phyloP scores from a whole-genome alignment of 2,329 filamentous ascomycete species.

The Botrytis cinerea region DNA sequence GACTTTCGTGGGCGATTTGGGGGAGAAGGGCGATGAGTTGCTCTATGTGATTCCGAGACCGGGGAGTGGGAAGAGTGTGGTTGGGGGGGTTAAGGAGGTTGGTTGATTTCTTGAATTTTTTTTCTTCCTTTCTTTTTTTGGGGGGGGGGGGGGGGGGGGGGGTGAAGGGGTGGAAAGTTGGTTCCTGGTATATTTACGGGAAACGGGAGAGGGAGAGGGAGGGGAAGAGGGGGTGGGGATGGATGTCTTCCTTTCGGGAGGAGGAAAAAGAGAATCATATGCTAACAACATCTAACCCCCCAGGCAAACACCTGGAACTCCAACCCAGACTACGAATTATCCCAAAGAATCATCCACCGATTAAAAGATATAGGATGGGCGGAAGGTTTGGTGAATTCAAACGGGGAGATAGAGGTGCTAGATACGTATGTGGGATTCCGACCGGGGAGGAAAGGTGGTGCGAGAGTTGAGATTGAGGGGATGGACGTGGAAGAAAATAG shows the following conservation, averaged over 20 bases:
- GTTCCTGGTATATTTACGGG: not conserved
- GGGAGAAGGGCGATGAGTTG: not conserved
- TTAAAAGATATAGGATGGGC: not conserved
- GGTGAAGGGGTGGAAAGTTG: not conserved
- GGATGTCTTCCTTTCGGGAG: not conserved
- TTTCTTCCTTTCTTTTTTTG: conserved; percentile 29
- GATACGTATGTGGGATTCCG: conserved; percentile 1
- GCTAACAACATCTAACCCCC: not conserved
- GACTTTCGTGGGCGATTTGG: not conserved
- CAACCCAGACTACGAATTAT: not conserved
- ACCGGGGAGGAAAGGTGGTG: not conserved
- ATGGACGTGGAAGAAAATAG: not conserved
- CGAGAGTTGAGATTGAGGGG: conserved; percentile 31
- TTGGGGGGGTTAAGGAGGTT: conserved; percentile 49
- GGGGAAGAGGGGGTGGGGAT: not conserved
- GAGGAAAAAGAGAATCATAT: not conserved
- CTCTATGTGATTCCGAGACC: conserved; percentile 48
- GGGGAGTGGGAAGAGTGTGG: conserved; percentile 45
- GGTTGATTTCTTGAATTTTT: conserved; percentile 27
- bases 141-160: too few relatives aligned
- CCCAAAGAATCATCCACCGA: not conserved
- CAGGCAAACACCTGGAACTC: not conserved
- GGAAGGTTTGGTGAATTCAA: not conserved
- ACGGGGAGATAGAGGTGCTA: not conserved
- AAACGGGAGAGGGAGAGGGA: not conserved